Base-by-base conservation (phyloP, 208 protist genomes). In the Crithidia expoeki region DNA sequence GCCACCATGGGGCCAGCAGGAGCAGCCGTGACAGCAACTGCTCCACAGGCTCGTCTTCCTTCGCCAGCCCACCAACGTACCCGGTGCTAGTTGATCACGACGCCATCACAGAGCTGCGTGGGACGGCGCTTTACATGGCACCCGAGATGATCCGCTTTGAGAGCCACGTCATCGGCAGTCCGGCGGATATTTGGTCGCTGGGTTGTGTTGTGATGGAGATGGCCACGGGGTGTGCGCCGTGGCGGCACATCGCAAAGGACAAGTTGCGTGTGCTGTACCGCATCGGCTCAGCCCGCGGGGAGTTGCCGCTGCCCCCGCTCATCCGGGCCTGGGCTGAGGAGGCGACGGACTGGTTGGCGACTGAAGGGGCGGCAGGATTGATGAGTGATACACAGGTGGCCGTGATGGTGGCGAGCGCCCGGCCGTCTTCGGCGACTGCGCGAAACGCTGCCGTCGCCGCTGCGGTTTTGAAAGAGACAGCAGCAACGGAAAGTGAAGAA, bases 151-250 rank as follows among this genome's bases (percentile, higher is more conserved):
- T 95, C 55, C 73, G 79, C 52, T 90, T 94, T 47, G 89, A 94
- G 70, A 69, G 80, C 32, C 38, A 79, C 19, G 67, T 61, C 5
- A 88, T 84, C 38, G 87, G 85, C 49, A 90, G 71, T 58, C 66
- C 85, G 16, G 85, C 88, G 0, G 93, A 97, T 70, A 72, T 95
- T 19, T 97, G 93, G 90, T 84, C 88, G 2, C 53, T 97, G 7
- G 93, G 90, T 6, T 97, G 93, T 56, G 84, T 92, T 2, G 79
- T 93, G 58, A 89, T 95, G 82, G 85, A 97, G 74, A 80, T 95
- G 62, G 73, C 84, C 33, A 92, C 84, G 30, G 90, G 93, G 30
- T 68, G 63, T 55, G 73, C 79, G 28, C 91, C 91, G 42, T 96
- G 91, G 89, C 79, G 79, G 60, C 86, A 92, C 64, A 46, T 89